A percentile compares a stretch with the other conserved stretches of the same genome.
Conservation (phyloP, 148 eudicot genomes). For the Camellia japonica region DNA sequence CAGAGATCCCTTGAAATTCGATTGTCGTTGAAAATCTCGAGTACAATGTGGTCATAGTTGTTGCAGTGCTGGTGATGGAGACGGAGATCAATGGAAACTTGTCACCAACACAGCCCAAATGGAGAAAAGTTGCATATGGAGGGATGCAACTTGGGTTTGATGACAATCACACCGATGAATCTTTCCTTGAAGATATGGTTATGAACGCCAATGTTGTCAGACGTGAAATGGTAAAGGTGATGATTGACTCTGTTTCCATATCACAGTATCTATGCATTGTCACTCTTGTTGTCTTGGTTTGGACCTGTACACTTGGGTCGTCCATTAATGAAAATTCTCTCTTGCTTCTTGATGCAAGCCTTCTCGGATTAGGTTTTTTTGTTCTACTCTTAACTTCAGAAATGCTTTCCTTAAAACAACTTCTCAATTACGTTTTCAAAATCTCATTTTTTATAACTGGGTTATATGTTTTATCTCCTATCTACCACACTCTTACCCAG, state of each 20-base stretch:
- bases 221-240: constrained; percentile 67
- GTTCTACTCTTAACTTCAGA: constrained; percentile 62
- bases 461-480: constrained; percentile 70
- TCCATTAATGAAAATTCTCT: constrained; percentile 56
- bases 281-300: constrained; percentile 81
- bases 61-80: constrained; percentile 26
- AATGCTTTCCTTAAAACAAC: constrained; percentile 45
- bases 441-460: constrained; percentile 69
- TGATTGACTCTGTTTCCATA: constrained; percentile 75
- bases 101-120: constrained; percentile 35
- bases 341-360: constrained; percentile 59
- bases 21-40: background rate
- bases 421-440: constrained; percentile 54
- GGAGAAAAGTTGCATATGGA: constrained; percentile 96
- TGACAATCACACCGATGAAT: constrained; percentile 82
- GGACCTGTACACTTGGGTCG: constrained; percentile 70
- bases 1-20: background rate
- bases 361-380: constrained; percentile 70
- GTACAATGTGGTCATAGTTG: background rate
- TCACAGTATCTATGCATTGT: constrained; percentile 88
- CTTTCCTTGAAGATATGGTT: constrained; percentile 86
- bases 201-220: constrained; percentile 90
- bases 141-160: constrained; percentile 96
- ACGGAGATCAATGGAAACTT: constrained; percentile 11
- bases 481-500: constrained; percentile 88